Conservation (phyloP, 306 rosid genomes). For the Vigna trinervia region DNA sequence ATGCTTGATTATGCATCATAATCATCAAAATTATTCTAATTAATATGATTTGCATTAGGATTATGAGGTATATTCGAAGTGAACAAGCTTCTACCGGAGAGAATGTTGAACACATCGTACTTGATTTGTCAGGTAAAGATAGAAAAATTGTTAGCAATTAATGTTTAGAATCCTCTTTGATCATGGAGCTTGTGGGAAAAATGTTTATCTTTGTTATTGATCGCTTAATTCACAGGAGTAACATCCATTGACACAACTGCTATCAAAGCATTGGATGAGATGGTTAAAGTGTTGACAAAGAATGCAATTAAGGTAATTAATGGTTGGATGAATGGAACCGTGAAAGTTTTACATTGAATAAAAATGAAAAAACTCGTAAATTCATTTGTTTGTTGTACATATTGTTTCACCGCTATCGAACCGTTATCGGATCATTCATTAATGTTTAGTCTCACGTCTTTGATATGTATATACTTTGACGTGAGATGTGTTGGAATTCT, state of each 20-base stretch:
- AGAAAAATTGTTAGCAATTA: not conserved
- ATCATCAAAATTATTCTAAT: slow-evolving; percentile 5
- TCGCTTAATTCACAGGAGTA: slow-evolving; percentile 60
- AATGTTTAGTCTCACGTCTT: too few relatives aligned
- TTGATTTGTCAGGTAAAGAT: slow-evolving; percentile 75
- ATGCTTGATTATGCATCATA: not conserved
- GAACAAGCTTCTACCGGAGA: slow-evolving; percentile 52
- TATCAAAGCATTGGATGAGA: slow-evolving; percentile 67
- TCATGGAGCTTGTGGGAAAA: not conserved
- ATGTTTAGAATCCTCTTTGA: not conserved
- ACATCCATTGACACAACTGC: slow-evolving; percentile 77
- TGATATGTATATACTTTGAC: too few relatives aligned
- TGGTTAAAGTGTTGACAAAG: slow-evolving; percentile 48
- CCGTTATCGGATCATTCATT: too few relatives aligned
- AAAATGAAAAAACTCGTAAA: too few relatives aligned
- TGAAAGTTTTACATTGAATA: too few relatives aligned
- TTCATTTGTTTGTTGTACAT: too few relatives aligned
- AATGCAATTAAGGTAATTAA: slow-evolving; percentile 60
- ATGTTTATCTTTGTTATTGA: not conserved
- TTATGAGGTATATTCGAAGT: slow-evolving; percentile 72
- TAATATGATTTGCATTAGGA: slow-evolving; percentile 48
- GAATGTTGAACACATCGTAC: slow-evolving; percentile 56
- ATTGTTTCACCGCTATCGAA: too few relatives aligned
- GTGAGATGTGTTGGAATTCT: too few relatives aligned
- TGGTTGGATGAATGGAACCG: too few relatives aligned